A percentile compares a stretch with the other conserved stretches of the same genome.
Evolutionary conservation across 2,329 filamentous ascomycete species (phyloP).

Genomic region (Cladophialophora bantiana): DNA sequence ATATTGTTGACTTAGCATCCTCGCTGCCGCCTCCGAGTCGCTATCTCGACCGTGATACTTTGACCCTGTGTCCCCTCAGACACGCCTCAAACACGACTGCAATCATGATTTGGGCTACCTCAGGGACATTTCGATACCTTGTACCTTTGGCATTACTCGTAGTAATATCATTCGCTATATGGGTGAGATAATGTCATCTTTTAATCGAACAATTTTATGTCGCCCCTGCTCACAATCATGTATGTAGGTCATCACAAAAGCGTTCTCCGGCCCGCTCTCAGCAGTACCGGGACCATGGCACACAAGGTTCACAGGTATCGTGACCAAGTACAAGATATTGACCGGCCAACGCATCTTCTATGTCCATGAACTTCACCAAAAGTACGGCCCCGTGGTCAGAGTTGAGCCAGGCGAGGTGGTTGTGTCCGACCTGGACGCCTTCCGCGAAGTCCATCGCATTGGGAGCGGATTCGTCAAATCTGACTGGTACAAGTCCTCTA

Average conservation of each 20-base stretch:
- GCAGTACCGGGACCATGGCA: slow-evolving; percentile 34
- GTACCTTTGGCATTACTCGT: slow-evolving; percentile 1
- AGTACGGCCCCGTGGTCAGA: slow-evolving; percentile 44
- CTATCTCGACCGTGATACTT: background rate
- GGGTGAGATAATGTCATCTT: background rate
- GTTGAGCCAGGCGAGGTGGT: slow-evolving; percentile 42
- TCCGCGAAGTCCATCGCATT: slow-evolving; percentile 47
- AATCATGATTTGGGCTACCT: slow-evolving; percentile 1
- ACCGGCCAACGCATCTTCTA: slow-evolving; percentile 26
- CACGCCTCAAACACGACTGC: background rate
- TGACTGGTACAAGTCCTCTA: slow-evolving; percentile 44
- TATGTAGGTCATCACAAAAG: background rate
- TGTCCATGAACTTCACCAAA: slow-evolving; percentile 31
- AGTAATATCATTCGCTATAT: background rate
- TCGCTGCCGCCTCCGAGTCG: background rate
- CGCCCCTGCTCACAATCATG: background rate
- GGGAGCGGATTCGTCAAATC: slow-evolving; percentile 47
- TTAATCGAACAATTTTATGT: background rate
- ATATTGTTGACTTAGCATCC: too few species aligned
- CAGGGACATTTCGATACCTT: slow-evolving; percentile 1
- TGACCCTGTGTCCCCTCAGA: background rate
- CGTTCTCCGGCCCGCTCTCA: background rate
- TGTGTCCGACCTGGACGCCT: slow-evolving; percentile 50
- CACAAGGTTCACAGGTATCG: slow-evolving; percentile 25
- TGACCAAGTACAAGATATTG: slow-evolving; percentile 25